Evolutionary conservation across 805 yeast genomes (phyloP).

Genomic region (Wickerhamiella spandovensis): DNA sequence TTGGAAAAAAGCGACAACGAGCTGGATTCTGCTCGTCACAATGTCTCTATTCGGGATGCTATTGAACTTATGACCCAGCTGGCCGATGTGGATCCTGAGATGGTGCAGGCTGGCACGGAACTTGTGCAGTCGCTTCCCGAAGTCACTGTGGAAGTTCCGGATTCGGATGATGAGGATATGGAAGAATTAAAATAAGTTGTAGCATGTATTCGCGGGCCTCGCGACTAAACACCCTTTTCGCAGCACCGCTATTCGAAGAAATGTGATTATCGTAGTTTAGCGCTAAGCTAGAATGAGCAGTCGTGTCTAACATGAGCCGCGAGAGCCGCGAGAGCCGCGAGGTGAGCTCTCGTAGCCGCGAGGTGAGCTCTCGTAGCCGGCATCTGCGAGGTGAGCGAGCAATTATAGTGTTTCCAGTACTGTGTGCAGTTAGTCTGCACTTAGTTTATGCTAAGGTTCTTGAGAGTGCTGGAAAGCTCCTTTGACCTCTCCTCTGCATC

Average conservation of each 20-base stretch:
- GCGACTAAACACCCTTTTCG: no score
- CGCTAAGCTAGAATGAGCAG: no score
- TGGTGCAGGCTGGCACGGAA: slow-evolving; percentile 38
- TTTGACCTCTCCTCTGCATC: neutral
- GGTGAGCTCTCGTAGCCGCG: no score
- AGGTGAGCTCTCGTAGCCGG: no score
- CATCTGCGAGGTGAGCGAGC: no score
- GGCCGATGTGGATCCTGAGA: slow-evolving; percentile 46
- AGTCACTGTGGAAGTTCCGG: slow-evolving; percentile 26
- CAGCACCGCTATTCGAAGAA: no score
- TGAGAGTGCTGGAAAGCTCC: no score
- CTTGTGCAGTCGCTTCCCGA: slow-evolving; percentile 47
- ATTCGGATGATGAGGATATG: slow-evolving; percentile 9
- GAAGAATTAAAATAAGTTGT: neutral
- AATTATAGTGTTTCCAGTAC: no score
- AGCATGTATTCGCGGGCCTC: no score
- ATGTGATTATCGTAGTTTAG: no score
- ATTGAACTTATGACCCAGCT: slow-evolving; percentile 30
- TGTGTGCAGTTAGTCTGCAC: neutral
- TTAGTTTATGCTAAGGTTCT: neutral
- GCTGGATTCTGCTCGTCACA: slow-evolving; percentile 24
- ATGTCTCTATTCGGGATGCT: slow-evolving; percentile 29
- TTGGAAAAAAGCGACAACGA: neutral
- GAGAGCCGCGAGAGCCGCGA: no score
- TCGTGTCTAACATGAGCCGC: no score